Conservation (phyloP, 2,329 filamentous ascomycete genomes). For the Trichoderma semiorbis region DNA sequence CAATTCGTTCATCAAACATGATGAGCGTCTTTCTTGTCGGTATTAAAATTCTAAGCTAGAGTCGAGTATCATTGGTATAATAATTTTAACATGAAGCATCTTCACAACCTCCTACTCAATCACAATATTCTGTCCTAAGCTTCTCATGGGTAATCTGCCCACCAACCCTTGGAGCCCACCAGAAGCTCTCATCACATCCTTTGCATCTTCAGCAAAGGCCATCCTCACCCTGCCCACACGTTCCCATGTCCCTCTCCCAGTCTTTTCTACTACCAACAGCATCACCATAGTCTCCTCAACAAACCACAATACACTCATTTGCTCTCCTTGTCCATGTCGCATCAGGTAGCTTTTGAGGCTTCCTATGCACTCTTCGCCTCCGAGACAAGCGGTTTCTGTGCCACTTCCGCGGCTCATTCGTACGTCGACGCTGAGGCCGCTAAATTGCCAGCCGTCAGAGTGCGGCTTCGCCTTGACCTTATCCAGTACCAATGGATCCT, state of each 20-base stretch:
- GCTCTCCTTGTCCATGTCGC: constrained; percentile 33
- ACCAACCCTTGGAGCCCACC: constrained; percentile 32
- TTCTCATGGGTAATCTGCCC: constrained; percentile 31
- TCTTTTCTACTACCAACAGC: constrained; percentile 33
- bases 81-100: neutral
- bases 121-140: constrained; percentile 32
- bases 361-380: constrained; percentile 12
- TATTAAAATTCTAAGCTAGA: neutral
- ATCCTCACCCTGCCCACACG: constrained; percentile 36
- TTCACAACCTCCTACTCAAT: constrained; percentile 27
- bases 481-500: constrained; percentile 34
- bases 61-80: neutral
- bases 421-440: constrained; percentile 34
- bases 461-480: constrained; percentile 34
- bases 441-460: constrained; percentile 34
- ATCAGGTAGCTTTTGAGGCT: constrained; percentile 35
- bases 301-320: constrained; percentile 37
- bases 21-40: neutral
- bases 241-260: constrained; percentile 28
- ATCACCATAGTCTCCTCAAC: constrained; percentile 34
- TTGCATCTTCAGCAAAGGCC: constrained; percentile 33
- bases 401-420: constrained; percentile 30
- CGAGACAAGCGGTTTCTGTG: neutral
- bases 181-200: constrained; percentile 31
- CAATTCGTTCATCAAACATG: neutral